Base-by-base conservation (phyloP, 2,329 filamentous ascomycete species). In the Aureobasidium sp. region DNA sequence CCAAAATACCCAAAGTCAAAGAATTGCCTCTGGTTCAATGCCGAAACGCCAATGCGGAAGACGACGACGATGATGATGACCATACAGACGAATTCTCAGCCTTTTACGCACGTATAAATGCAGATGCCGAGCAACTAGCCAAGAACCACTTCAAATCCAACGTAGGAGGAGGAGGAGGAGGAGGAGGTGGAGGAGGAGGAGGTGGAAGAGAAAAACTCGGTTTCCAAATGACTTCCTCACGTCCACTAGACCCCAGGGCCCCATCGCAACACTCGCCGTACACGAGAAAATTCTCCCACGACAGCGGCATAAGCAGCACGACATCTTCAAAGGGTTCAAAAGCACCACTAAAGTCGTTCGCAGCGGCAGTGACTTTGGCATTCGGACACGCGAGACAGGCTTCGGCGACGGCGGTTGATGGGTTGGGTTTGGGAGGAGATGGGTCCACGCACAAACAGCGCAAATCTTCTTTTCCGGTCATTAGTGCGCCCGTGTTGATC, bases 11-110 rank as follows among this genome's bases (percentile, higher is more conserved):
- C 2, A 34, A 41, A n/a, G 21, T 37, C 4, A 52, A 42, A 25
- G 27, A 41, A 4, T 2, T 10, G 11, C 45, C 44, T 2, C n/a
- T n/a, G n/a, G n/a, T n/a, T n/a, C n/a, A n/a, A n/a, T n/a, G n/a
- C n/a, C n/a, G n/a, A n/a, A n/a, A n/a, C n/a, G n/a, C n/a, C n/a
- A n/a, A n/a, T n/a, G n/a, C n/a, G n/a, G n/a, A n/a, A n/a, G n/a
- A n/a, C n/a, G n/a, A n/a, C n/a, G n/a, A n/a, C n/a, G n/a, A n/a
- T n/a, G n/a, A n/a, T n/a, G n/a, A n/a, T 11, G 38, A 54, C n/a
- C 42, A 54, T 17, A 30, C 38, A 3, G 25, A 47, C 16, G 30
- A 22, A 17, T 47, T 52, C 39, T 53, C 44, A 12, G 35, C 51
- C 27, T 49, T 55, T 25, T 50, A 38, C 16, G 34, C 30, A 6